phyloP scores from a whole-genome alignment of 768 basidiomycete genomes.

The Paxillus involutus region DNA sequence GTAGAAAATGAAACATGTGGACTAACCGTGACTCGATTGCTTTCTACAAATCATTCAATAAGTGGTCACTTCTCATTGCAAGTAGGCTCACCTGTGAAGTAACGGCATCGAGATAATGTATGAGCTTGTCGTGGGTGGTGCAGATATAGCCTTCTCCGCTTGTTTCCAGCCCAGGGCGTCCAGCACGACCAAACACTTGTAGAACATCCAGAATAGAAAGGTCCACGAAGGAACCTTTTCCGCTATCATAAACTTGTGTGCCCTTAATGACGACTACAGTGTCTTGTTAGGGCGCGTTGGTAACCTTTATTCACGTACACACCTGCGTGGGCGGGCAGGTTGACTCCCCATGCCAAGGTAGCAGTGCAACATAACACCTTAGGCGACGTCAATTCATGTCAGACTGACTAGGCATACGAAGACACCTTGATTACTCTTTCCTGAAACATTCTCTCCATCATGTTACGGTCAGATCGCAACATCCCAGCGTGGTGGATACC shows the following conservation, averaged over 20 bases:
- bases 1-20: not conserved
- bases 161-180: conserved; percentile 80
- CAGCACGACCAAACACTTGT: conserved; percentile 97
- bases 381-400: not conserved
- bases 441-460: conserved; percentile 94
- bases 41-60: conserved; percentile 46
- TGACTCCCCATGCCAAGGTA: conserved; percentile 99
- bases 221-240: conserved; percentile 88
- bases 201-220: conserved; percentile 93
- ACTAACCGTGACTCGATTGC: conserved; percentile 94
- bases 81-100: conserved; percentile 68
- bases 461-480: conserved; percentile 89
- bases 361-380: conserved; percentile 98
- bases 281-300: conserved; percentile 7
- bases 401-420: not conserved
- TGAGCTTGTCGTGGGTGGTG: conserved; percentile 89
- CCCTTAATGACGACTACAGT: conserved; percentile 89
- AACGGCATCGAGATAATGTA: conserved; percentile 86
- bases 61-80: not conserved
- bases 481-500: conserved; percentile 99
- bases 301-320: conserved; percentile 18
- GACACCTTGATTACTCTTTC: conserved; percentile 86
- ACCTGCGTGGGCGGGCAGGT: conserved; percentile 97
- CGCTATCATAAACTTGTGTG: conserved; percentile 92
- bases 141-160: conserved; percentile 98